These are phyloP conservation scores for Apium graveolens DNA, from an alignment of 129 eudicot species.

Conservation along the genomic window DNA sequence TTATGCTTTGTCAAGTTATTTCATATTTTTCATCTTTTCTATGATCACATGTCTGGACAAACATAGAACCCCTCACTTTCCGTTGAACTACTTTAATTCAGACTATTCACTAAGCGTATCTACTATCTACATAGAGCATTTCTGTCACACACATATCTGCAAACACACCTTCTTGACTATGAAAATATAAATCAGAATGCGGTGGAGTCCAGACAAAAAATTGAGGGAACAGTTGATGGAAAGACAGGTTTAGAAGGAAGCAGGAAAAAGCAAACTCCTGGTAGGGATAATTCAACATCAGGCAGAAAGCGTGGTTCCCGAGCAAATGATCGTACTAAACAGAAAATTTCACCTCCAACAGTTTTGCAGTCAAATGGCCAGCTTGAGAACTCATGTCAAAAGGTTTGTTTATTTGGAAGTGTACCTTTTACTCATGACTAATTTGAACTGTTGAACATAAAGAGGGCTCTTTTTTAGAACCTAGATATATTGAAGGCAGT, in stretches of 20 bases:
- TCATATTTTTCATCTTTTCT: not conserved
- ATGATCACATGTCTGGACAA: conserved; percentile 1
- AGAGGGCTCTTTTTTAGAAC: not conserved
- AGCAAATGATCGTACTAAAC: conserved; percentile 48
- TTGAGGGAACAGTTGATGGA: conserved; percentile 34
- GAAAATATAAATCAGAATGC: conserved; percentile 33
- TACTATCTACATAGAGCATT: not conserved
- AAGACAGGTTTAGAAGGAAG: conserved; percentile 47
- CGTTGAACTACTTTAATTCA: not conserved
- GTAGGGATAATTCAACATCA: conserved; percentile 54
- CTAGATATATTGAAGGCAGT: not conserved
- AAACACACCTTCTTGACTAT: conserved; percentile 10
- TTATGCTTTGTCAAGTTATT: conserved; percentile 2
- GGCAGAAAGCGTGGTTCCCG: conserved; percentile 74
- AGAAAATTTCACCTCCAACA: conserved; percentile 26
- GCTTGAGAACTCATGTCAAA: conserved; percentile 43
- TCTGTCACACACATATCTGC: not conserved
- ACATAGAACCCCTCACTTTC: not conserved
- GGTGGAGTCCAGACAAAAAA: conserved; percentile 44
- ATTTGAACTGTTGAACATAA: not conserved
- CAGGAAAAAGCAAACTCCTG: conserved; percentile 72
- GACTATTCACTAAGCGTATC: not conserved
- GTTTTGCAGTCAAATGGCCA: conserved; percentile 57
- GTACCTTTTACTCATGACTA: not conserved
- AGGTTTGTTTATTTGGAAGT: conserved; percentile 27